Base-by-base conservation (phyloP, 2,329 filamentous ascomycete species). In the Lasiodiplodia theobromae region DNA sequence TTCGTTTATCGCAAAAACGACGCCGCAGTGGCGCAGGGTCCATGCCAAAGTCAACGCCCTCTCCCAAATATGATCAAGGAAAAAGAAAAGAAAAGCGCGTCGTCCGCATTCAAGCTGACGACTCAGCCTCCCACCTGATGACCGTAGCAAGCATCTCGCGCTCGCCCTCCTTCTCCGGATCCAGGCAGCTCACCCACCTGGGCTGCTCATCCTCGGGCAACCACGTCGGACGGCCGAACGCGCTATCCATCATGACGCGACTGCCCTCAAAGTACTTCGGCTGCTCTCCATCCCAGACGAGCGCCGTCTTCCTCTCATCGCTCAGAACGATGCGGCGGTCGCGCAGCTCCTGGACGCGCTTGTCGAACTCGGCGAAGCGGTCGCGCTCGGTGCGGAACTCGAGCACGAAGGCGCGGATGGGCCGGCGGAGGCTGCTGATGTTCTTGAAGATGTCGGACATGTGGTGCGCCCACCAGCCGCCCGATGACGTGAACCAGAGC, bases 111-210 rank as follows among this genome's bases (percentile, higher is more conserved):
- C 47, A 64, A 18, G 54, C 18, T 11, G 44, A 63, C 12, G 44
- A 10, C 28, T 21, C 25, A 25, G 16, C 18, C 7, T 63, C 23
- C 58, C 60, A 64, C n/a, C 40, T 52, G 5, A 64, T 16, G 6
- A 64, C 40, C 18, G 51, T 64, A n/a, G 60, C 60, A 6, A 64
- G 60, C 60, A 64, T 64, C 60, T 64, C 60, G 21, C 60, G 44
- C 25, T 38, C n/a, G 21, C 28, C 60, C 8, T 25, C 31, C 31
- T 38, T 49, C 60, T 64, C 31, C 60, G 31, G 60, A 38, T 64
- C 60, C 4, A 7, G 60, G 47, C 60, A 64, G 6, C 31, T n/a
- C 25, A 64, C 18, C 60, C 60, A 64, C 16, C 60, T n/a, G 3
- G 60, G 60, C 47, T 64, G 60, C 47, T 64, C 16, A 1, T 52